A percentile compares a stretch with the other conserved stretches of the same genome.
Evolutionary conservation across 169 alveolate genomes (phyloP).

Genomic region (Amoebophrya sp.): DNA sequence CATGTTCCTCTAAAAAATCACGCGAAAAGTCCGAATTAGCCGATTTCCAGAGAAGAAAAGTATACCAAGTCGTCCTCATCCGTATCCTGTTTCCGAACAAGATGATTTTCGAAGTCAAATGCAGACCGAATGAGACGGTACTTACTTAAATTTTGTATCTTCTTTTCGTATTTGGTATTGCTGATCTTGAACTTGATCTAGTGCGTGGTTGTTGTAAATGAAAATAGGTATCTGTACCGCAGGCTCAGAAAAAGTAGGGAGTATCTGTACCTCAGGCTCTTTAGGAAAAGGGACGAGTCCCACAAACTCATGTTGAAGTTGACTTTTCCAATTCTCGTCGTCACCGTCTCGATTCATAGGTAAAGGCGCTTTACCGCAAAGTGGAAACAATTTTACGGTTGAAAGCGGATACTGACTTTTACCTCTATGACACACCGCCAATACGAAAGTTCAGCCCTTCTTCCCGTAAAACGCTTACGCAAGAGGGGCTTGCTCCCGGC

Average conservation of each 20-base stretch:
- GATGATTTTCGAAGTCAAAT: neutral
- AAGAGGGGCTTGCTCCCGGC: neutral
- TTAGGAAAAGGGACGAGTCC: no score
- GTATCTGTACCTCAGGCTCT: no score
- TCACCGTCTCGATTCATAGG: neutral
- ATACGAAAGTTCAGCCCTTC: neutral
- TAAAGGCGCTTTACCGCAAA: neutral
- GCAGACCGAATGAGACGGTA: neutral
- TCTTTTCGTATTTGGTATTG: neutral
- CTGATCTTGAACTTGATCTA: no score
- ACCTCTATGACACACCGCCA: constrained; percentile 16
- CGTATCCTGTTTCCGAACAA: neutral
- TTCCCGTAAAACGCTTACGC: neutral
- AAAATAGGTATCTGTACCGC: no score
- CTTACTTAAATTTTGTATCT: neutral
- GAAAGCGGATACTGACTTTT: neutral
- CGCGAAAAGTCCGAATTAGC: neutral
- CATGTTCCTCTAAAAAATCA: no score
- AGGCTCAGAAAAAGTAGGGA: no score
- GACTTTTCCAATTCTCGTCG: neutral
- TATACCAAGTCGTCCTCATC: neutral
- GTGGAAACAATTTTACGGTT: neutral
- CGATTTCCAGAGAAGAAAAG: neutral
- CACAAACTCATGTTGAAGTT: neutral
- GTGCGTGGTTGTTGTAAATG: no score